Base-by-base conservation (phyloP, 345 rosid genomes). In the Bruguiera parviflora region DNA sequence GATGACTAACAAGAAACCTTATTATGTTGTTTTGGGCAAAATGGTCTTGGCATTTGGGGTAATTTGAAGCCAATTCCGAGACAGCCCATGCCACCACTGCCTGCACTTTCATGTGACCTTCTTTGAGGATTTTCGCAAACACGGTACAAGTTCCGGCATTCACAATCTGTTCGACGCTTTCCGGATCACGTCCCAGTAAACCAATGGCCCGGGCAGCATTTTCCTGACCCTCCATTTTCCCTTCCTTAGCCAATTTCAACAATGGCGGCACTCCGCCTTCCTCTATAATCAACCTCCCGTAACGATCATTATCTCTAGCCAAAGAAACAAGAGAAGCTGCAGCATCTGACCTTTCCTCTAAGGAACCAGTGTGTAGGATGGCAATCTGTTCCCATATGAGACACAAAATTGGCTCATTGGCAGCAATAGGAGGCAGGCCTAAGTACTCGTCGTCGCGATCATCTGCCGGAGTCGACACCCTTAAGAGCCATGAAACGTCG, bases 331-430 rank as follows among this genome's bases (percentile, higher is more conserved):
- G 75, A 0, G 97, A 89, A 22, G 96, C 92, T 0, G 93, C 91
- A 13, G 90, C 96, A 20, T 90, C 98, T 0, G 91, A 77, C 52
- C 88, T 79, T 29, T 85, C 90, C 0, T 87, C 91, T 1, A 82
- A 53, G 1, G 90, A 82, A 16, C 92, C 96, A 3, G 87, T 87
- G n/a, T 74, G 79, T 28, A 92, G 87, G 63, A 85, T 82, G 1
- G 98, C 94, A 57, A 92, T 77, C 75, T 92, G 94, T 68, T 92
- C 97, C 97, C 96, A 92, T 8, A 92, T 84, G 32, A 92, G 85
- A 66, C 98, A 88, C 25, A 92, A 61, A 37, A 92, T 88, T 3
- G 98, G 98, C 64, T 92, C 96, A 76, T 89, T 92, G 0, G 91
- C 89, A 0, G 98, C 98, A 24, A 92, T 92, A 0, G 98, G 98